Evolutionary conservation across 2,329 filamentous ascomycete species (phyloP).

Genomic region (Kalmusia sp.): DNA sequence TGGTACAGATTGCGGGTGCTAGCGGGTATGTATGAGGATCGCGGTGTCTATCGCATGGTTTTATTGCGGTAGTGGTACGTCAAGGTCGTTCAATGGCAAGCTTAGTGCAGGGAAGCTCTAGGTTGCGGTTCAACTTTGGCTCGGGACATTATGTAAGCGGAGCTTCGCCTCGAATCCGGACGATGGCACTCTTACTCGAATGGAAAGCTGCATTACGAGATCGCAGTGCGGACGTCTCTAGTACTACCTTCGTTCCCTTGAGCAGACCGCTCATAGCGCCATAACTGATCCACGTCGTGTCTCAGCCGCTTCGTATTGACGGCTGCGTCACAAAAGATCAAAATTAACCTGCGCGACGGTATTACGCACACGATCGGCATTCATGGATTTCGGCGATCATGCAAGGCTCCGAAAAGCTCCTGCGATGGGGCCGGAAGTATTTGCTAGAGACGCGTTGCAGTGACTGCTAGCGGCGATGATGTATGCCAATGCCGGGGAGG

Average conservation of each 20-base stretch:
- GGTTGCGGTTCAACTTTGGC: background rate
- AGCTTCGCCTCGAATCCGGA: background rate
- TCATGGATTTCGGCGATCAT: too few relatives aligned
- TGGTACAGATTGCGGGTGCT: constrained; percentile 7
- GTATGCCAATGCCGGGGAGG: background rate
- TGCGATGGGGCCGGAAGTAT: too few relatives aligned
- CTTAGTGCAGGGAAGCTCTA: background rate
- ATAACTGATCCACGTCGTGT: too few relatives aligned
- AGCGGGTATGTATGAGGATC: background rate
- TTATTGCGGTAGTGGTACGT: background rate
- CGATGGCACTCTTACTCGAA: too few relatives aligned
- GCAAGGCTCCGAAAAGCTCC: too few relatives aligned
- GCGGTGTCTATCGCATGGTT: background rate
- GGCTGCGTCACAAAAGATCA: background rate
- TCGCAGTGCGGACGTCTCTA: too few relatives aligned
- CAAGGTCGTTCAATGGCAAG: background rate
- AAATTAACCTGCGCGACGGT: too few relatives aligned
- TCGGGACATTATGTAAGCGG: background rate
- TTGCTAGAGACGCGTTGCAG: background rate
- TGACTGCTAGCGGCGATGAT: constrained; percentile 2
- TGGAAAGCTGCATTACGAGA: too few relatives aligned
- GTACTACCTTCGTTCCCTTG: too few relatives aligned
- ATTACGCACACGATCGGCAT: too few relatives aligned
- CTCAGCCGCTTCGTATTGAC: too few relatives aligned
- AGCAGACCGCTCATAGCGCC: too few relatives aligned